Evolutionary conservation across 2,329 filamentous ascomycete genomes (phyloP).

Genomic region (Talaromyces sp.): DNA sequence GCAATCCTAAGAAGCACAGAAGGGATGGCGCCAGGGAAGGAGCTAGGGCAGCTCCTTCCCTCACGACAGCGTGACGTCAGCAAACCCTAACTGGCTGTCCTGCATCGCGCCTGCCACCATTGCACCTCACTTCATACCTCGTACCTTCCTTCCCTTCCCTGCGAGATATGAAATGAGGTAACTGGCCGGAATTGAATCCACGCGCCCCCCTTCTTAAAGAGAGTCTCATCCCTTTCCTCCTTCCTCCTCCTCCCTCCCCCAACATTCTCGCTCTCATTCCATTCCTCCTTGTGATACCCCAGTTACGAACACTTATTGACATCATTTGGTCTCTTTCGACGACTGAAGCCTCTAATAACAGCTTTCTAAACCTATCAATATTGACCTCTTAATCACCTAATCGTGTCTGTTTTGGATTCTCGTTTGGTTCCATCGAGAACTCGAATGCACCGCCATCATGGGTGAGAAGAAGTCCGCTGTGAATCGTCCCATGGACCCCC

Average conservation of each 20-base stretch:
- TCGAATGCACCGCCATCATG: slow-evolving; percentile 5
- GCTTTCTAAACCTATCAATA: not conserved
- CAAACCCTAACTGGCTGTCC: slow-evolving; percentile 1
- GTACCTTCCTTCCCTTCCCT: slow-evolving; percentile 1
- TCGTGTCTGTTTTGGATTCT: not conserved
- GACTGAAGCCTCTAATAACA: not conserved
- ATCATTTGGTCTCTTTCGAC: not conserved
- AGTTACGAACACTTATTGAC: not conserved
- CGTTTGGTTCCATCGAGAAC: not conserved
- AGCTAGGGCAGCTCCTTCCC: not conserved
- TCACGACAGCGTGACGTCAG: slow-evolving; percentile 14
- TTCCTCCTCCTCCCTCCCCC: not conserved
- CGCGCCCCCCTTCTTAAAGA: not conserved
- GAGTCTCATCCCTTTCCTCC: not conserved
- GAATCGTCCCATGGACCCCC: slow-evolving; percentile 67
- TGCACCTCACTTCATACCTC: not conserved
- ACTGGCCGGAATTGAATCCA: slow-evolving; percentile 3
- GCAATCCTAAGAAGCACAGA: no score
- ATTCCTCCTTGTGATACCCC: slow-evolving; percentile 9
- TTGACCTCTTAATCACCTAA: not conserved
- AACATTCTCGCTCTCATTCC: slow-evolving; percentile 5
- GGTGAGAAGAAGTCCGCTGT: slow-evolving; percentile 39
- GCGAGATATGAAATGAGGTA: not conserved
- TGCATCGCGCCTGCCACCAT: slow-evolving; percentile 5
- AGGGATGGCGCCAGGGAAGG: not conserved